Conservation (phyloP, 139 green algal species). For the Micromonas pusilla region DNA sequence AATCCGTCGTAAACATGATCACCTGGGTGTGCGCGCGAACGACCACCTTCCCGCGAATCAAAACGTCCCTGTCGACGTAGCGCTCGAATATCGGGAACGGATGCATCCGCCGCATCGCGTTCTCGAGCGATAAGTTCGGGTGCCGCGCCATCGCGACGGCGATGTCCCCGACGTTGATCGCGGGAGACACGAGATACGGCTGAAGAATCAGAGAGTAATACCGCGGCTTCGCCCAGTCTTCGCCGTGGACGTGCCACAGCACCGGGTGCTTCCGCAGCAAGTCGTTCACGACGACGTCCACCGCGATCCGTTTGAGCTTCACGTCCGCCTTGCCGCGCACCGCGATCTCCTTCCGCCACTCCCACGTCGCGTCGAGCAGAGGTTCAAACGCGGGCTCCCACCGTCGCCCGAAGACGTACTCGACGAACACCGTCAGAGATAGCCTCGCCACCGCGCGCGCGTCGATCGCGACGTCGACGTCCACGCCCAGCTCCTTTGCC, state of each 20-base stretch:
- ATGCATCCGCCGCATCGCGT: conserved; percentile 10
- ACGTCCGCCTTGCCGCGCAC: conserved; percentile 4
- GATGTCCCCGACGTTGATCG: conserved; percentile 28
- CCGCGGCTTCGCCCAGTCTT: background rate
- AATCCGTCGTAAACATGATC: conserved; percentile 21
- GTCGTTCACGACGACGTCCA: conserved; percentile 18
- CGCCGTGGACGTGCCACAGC: background rate
- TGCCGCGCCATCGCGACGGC: conserved; percentile 13
- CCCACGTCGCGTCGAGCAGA: conserved; percentile 10
- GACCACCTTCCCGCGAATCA: background rate
- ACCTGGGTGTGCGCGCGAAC: conserved; percentile 7
- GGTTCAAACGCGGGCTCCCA: conserved; percentile 16
- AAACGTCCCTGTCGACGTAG: background rate
- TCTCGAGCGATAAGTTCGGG: conserved; percentile 13
- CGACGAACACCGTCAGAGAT: conserved; percentile 1
- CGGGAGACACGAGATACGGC: conserved; percentile 17
- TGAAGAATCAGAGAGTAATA: conserved; percentile 19
- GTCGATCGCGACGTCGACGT: too few species aligned
- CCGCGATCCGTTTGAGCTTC: background rate
- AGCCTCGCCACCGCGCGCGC: conserved; percentile 14
- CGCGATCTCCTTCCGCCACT: conserved; percentile 27
- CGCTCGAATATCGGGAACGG: conserved; percentile 27
- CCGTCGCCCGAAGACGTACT: conserved; percentile 18
- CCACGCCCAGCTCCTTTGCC: background rate
- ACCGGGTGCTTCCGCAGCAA: background rate